Conservation (phyloP, 305 asterid species). For the Coffea humblotiana region DNA sequence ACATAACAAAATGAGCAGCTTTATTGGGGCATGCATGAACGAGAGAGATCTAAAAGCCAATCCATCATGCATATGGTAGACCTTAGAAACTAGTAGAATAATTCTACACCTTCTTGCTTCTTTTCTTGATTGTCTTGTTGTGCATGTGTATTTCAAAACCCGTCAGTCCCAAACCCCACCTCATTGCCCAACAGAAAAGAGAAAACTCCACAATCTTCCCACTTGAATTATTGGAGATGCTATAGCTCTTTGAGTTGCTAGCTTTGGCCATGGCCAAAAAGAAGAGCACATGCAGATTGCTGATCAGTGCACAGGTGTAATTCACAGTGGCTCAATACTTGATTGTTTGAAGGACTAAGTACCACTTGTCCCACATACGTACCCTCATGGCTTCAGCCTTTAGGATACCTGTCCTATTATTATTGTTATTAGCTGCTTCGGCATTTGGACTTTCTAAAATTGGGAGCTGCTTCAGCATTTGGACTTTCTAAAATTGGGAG, state of each 20-base stretch:
- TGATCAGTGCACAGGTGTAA: not conserved
- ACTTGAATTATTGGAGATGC: not conserved
- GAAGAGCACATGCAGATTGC: conserved; percentile 6
- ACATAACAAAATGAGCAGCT: not conserved
- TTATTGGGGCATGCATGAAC: not conserved
- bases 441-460: too few species aligned
- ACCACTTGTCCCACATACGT: not conserved
- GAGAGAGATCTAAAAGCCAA: not conserved
- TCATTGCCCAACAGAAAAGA: not conserved
- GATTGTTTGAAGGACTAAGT: not conserved
- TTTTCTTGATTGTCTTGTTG: conserved; percentile 2
- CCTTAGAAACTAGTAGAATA: conserved; percentile 6
- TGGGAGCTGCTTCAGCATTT: too few species aligned
- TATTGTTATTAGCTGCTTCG: too few species aligned
- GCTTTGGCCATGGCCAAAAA: conserved; percentile 1
- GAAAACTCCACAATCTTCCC: not conserved
- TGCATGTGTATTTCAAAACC: conserved; percentile 6
- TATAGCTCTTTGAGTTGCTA: not conserved
- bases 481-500: too few species aligned
- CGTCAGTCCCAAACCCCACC: not conserved
- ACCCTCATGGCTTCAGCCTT: not conserved
- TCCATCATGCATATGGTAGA: not conserved
- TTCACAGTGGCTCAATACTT: not conserved
- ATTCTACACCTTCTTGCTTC: not conserved
- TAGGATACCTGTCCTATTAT: not conserved